Percentiles rank a stretch among this genome's conserved stretches.
phyloP scores from a whole-genome alignment of 176 grass and related monocot genomes.

The Oryza nivara region DNA sequence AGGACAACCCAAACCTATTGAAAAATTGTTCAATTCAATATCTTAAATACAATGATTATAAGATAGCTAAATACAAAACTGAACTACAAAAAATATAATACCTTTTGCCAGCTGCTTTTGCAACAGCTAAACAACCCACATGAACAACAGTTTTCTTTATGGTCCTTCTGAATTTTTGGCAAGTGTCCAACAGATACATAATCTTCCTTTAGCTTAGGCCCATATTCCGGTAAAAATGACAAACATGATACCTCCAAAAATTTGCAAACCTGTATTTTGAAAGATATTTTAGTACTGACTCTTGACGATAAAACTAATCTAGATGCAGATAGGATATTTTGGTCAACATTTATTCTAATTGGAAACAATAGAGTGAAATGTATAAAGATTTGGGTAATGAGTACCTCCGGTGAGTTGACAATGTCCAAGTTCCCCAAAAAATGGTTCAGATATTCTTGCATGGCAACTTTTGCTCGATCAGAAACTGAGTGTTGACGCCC shows the following conservation, averaged over 20 bases:
- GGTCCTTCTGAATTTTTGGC: slow-evolving; percentile 82
- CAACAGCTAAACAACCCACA: slow-evolving; percentile 81
- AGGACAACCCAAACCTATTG: slow-evolving; percentile 90
- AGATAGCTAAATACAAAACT: slow-evolving; percentile 34
- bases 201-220: slow-evolving; percentile 93
- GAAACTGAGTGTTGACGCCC: slow-evolving; percentile 93
- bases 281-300: slow-evolving; percentile 14
- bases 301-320: slow-evolving; percentile 6
- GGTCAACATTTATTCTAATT: slow-evolving; percentile 11
- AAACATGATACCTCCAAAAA: slow-evolving; percentile 95
- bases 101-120: slow-evolving; percentile 96
- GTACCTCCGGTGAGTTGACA: slow-evolving; percentile 94
- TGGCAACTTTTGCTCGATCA: slow-evolving; percentile 86
- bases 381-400: slow-evolving; percentile 41
- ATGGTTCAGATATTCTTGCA: slow-evolving; percentile 98
- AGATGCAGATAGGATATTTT: slow-evolving; percentile 29
- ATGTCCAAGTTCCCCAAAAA: slow-evolving; percentile 98
- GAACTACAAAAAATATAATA: slow-evolving; percentile 37
- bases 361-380: background rate
- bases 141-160: slow-evolving; percentile 64
- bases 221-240: slow-evolving; percentile 96
- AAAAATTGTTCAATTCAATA: slow-evolving; percentile 41
- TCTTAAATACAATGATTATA: slow-evolving; percentile 33
- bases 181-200: slow-evolving; percentile 93
- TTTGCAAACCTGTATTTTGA: slow-evolving; percentile 81